phyloP scores from a whole-genome alignment of 2,329 filamentous ascomycete species.

The Xylaria sp. region DNA sequence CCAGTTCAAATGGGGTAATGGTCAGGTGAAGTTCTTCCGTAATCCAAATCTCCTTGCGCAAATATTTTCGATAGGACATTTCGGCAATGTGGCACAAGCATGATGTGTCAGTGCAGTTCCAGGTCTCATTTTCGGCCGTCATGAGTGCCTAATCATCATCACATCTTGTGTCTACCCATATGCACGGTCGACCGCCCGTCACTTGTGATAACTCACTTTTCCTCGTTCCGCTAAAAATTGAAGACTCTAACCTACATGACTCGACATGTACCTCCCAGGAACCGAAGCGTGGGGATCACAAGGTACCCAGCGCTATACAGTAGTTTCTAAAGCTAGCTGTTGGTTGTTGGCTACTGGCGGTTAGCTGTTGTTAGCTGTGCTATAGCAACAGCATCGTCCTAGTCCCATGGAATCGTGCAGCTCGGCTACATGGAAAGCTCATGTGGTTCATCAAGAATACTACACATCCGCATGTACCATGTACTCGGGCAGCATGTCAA shows the following conservation, averaged over 20 bases:
- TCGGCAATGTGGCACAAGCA: conserved; percentile 16
- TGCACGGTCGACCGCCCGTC: conserved; percentile 19
- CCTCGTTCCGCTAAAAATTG: conserved; percentile 6
- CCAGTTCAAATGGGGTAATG: background rate
- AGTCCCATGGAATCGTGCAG: conserved; percentile 26
- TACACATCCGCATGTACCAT: conserved; percentile 26
- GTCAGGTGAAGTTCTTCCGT: background rate
- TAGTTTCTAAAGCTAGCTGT: conserved; percentile 22
- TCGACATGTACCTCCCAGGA: conserved; percentile 32
- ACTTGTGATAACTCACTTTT: conserved; percentile 28
- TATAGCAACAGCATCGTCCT: conserved; percentile 27
- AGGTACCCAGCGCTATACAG: background rate
- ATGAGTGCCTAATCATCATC: conserved; percentile 21
- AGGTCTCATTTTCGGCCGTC: conserved; percentile 1
- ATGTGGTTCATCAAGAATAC: conserved; percentile 33
- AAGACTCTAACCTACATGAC: conserved; percentile 20
- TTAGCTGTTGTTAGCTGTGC: background rate
- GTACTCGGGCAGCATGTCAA: conserved; percentile 30
- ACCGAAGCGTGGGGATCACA: conserved; percentile 32
- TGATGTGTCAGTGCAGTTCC: conserved; percentile 16
- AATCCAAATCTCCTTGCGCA: conserved; percentile 4
- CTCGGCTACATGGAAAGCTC: conserved; percentile 30
- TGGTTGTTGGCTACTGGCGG: background rate
- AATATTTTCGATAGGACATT: conserved; percentile 2
- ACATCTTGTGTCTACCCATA: background rate